A percentile compares a stretch with the other conserved stretches of the same genome.
Conservation (phyloP, 116 monocot species). For the Trichopus zeylanicus region DNA sequence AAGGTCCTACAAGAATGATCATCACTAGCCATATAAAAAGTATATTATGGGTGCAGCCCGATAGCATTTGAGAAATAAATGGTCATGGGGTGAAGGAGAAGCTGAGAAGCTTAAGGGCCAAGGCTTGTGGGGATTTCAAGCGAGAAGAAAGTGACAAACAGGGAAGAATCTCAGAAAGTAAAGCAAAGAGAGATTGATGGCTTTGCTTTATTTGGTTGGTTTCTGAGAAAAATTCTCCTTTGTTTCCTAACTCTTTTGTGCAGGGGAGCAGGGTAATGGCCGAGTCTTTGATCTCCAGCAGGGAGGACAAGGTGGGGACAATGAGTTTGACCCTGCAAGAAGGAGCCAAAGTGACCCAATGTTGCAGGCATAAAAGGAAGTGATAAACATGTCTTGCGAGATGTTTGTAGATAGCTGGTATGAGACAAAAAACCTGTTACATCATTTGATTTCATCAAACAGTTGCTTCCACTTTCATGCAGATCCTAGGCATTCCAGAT, state of each 20-base stretch:
- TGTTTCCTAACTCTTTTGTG: neutral
- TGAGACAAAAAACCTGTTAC: neutral
- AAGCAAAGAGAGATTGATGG: conserved; percentile 1
- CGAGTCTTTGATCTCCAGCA: conserved; percentile 1
- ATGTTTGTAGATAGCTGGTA: neutral
- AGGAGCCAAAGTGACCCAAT: neutral
- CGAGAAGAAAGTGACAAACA: neutral
- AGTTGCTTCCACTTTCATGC: no score
- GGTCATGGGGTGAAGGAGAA: neutral
- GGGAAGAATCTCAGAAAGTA: conserved; percentile 3
- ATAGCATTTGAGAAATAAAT: neutral
- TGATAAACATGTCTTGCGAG: neutral
- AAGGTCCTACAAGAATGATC: neutral
- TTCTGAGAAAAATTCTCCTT: conserved; percentile 3
- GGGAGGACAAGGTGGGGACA: neutral
- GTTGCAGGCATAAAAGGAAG: no score
- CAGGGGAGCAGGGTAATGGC: conserved; percentile 1
- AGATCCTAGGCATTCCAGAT: no score
- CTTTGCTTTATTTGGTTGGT: conserved; percentile 2
- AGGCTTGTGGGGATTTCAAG: neutral
- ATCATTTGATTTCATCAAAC: neutral
- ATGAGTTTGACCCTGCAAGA: conserved; percentile 1
- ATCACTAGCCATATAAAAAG: neutral
- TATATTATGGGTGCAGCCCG: neutral
- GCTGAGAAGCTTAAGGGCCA: neutral